Evolutionary conservation across 1,139 yeast species (phyloP).

Genomic region (Taphrina flavorubra): DNA sequence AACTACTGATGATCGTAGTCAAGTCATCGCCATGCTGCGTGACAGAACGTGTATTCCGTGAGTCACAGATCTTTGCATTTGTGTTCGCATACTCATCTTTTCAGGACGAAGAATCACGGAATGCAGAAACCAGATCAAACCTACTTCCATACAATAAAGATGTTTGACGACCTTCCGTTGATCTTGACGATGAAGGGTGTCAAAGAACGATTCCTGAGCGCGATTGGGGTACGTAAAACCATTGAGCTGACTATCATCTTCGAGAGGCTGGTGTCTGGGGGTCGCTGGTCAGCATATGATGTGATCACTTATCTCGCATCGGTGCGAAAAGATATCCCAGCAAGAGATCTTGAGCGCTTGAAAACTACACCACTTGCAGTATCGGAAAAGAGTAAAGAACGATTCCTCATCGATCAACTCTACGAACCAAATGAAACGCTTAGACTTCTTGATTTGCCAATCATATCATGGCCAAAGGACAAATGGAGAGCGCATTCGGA

Average conservation of each 20-base stretch:
- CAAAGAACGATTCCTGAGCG: slow-evolving; percentile 49
- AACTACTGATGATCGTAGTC: slow-evolving; percentile 40
- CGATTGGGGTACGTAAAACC: slow-evolving; percentile 54
- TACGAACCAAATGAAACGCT: slow-evolving; percentile 52
- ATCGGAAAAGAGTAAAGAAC: slow-evolving; percentile 47
- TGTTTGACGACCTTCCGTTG: slow-evolving; percentile 55
- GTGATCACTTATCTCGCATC: slow-evolving; percentile 52
- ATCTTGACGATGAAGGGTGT: slow-evolving; percentile 48
- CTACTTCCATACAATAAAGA: slow-evolving; percentile 50
- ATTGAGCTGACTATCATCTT: slow-evolving; percentile 55
- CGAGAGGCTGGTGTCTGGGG: slow-evolving; percentile 50
- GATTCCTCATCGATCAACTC: slow-evolving; percentile 51
- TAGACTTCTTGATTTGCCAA: slow-evolving; percentile 49
- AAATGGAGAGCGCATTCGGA: slow-evolving; percentile 50
- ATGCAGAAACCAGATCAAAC: slow-evolving; percentile 52
- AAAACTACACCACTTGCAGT: slow-evolving; percentile 40
- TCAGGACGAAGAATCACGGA: slow-evolving; percentile 51
- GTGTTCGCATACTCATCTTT: background rate
- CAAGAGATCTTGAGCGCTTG: slow-evolving; percentile 34
- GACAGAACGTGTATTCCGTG: slow-evolving; percentile 51
- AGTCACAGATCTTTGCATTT: background rate
- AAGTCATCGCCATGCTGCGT: slow-evolving; percentile 46
- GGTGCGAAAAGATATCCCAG: slow-evolving; percentile 38
- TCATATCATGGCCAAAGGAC: slow-evolving; percentile 49
- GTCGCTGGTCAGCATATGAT: slow-evolving; percentile 53